phyloP scores from a whole-genome alignment of 78 protist genomes.

The Tieghemostelium lacteum region DNA sequence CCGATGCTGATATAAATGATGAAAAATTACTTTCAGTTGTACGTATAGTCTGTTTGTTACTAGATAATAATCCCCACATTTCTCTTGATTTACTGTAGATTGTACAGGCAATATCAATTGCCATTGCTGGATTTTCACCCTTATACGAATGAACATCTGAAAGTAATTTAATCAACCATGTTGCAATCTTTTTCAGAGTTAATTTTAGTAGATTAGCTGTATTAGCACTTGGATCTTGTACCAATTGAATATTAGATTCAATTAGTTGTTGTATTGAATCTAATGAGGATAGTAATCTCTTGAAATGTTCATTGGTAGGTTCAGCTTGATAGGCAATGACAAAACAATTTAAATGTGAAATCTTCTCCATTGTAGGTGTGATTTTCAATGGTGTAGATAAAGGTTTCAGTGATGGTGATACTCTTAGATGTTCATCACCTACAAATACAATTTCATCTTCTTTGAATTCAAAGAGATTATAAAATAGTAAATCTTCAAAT shows the following conservation, averaged over 20 bases:
- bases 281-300: constrained; percentile 8
- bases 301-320: constrained; percentile 12
- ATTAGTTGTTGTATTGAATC: constrained; percentile 14
- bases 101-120: constrained; percentile 31
- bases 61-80: constrained; percentile 52
- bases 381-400: constrained; percentile 23
- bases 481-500: constrained; percentile 67
- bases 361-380: constrained; percentile 47
- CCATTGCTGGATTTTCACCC: neutral
- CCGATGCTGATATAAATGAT: constrained; percentile 41
- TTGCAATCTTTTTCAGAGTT: constrained; percentile 28
- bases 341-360: constrained; percentile 57
- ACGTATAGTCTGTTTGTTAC: neutral
- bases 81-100: constrained; percentile 60
- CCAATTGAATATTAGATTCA: neutral
- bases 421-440: constrained; percentile 9
- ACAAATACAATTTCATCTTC: constrained; percentile 50
- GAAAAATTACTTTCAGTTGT: constrained; percentile 21
- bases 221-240: constrained; percentile 9
- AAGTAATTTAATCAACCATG: constrained; percentile 54
- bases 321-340: constrained; percentile 42
- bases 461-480: constrained; percentile 52
- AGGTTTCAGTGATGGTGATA: neutral
- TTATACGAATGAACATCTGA: constrained; percentile 51
- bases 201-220: constrained; percentile 17